Conservation (phyloP, 2,329 filamentous ascomycete species). For the Hymenoscyphus repandus region DNA sequence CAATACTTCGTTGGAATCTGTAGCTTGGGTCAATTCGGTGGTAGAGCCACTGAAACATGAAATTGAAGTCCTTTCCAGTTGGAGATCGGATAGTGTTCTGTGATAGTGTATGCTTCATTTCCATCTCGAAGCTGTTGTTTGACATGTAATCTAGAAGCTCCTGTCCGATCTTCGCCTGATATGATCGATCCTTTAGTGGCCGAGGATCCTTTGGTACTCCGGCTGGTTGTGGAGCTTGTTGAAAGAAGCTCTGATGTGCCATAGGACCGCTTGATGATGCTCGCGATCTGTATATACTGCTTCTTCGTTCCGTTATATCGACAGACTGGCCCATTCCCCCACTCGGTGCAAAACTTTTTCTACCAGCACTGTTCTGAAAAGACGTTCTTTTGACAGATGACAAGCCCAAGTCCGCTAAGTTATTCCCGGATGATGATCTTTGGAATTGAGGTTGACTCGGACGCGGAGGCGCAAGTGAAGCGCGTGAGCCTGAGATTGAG, state of each 20-base stretch:
- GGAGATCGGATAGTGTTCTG: slow-evolving; percentile 89
- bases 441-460: slow-evolving; percentile 85
- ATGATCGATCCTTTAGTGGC: slow-evolving; percentile 74
- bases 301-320: slow-evolving; percentile 58
- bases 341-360: slow-evolving; percentile 54
- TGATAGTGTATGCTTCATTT: slow-evolving; percentile 91
- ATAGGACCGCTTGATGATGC: slow-evolving; percentile 63
- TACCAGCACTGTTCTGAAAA: slow-evolving; percentile 57
- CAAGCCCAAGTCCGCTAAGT: slow-evolving; percentile 72
- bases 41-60: slow-evolving; percentile 97
- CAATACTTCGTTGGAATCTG: slow-evolving; percentile 88
- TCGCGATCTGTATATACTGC: slow-evolving; percentile 75
- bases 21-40: slow-evolving; percentile 92
- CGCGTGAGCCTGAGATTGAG: slow-evolving; percentile 74
- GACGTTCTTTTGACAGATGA: slow-evolving; percentile 83
- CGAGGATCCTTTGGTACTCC: slow-evolving; percentile 83
- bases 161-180: slow-evolving; percentile 76
- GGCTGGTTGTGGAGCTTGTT: slow-evolving; percentile 74
- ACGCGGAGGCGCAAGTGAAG: slow-evolving; percentile 78
- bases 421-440: slow-evolving; percentile 76
- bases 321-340: slow-evolving; percentile 20
- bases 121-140: slow-evolving; percentile 93
- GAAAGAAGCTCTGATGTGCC: slow-evolving; percentile 89
- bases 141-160: slow-evolving; percentile 89
- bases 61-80: slow-evolving; percentile 97